Base-by-base conservation (phyloP, 371 early-diverging fungal species). In the Funneliformis caledonium region DNA sequence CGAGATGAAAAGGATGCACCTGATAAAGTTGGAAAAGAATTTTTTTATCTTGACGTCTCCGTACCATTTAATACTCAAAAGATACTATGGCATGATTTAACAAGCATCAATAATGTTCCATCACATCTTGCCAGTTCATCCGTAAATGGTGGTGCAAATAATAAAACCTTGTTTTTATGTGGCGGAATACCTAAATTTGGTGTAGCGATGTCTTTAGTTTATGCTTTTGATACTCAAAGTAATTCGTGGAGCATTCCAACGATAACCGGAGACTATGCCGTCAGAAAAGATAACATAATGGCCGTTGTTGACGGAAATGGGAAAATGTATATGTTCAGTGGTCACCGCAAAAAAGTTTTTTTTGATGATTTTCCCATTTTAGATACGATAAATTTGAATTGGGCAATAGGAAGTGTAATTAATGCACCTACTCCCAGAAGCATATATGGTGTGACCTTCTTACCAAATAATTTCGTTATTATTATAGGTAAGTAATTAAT, bases 381-480 rank as follows among this genome's bases (percentile, higher is more conserved):
- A 26, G 26, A 26, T 26, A 26, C 26, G 26, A 26, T 26, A 26
- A 26, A 26, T 26, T 70, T 47, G 26, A 59, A 1, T 22, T 73
- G 74, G 56, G 45, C 9, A 16, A 3, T 2, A 16, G 31, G 59
- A 52, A 43, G 1, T 43, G 6, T 31, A 7, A 8, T n/a, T 45
- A 52, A 52, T 7, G 52, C 33, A 47, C 73, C 73, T 0, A 2
- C 50, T 1, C 0, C 11, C 33, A 73, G 74, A 73, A 5, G 19
- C 33, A 31, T 31, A 56, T 73, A 73, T 26, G 33, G 52, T 16
- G 59, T 26, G 14, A 73, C 74, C 16, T 26, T 56, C 37, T 73
- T 73, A 73, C 33, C 50, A 12, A 59, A 73, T 73, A 33, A 52
- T 26, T 14, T 42, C 7, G 56, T 73, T 59, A 19, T 73, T 16